Evolutionary conservation across 2,329 filamentous ascomycete genomes (phyloP).

Genomic region (Fusarium nelsonii): DNA sequence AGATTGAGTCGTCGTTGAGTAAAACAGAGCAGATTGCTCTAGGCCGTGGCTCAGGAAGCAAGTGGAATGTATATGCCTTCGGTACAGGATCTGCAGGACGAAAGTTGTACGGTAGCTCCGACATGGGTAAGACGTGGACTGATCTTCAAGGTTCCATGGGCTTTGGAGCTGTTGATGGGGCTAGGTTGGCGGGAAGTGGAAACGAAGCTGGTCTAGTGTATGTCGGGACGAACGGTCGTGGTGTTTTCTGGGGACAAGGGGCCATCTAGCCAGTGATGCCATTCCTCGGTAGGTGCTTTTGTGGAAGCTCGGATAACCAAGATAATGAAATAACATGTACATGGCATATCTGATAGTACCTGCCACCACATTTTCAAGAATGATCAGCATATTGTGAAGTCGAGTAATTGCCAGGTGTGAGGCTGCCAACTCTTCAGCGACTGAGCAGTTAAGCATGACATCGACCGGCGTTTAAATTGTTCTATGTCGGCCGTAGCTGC

Average conservation of each 20-base stretch:
- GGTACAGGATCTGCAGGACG: conserved; percentile 58
- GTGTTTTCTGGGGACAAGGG: conserved; percentile 53
- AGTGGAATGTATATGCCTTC: conserved; percentile 63
- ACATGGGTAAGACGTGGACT: conserved; percentile 58
- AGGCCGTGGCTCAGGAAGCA: conserved; percentile 55
- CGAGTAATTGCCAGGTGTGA: too few species aligned
- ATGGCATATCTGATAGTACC: too few species aligned
- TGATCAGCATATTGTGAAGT: too few species aligned
- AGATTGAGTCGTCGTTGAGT: conserved; percentile 53
- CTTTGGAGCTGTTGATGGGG: conserved; percentile 59
- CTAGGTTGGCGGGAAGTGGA: conserved; percentile 58
- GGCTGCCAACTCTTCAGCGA: too few species aligned
- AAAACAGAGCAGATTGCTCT: conserved; percentile 59
- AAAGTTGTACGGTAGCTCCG: conserved; percentile 60
- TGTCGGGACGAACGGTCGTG: conserved; percentile 64
- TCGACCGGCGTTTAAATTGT: too few species aligned
- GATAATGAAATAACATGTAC: too few species aligned
- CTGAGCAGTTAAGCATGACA: too few species aligned
- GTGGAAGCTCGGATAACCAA: too few species aligned
- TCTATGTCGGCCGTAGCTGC: too few species aligned
- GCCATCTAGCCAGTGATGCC: background rate
- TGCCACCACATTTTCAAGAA: too few species aligned
- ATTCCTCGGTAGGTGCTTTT: too few species aligned
- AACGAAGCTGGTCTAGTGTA: conserved; percentile 62
- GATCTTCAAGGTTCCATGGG: conserved; percentile 60